Evolutionary conservation across 306 rosid genomes (phyloP).

Genomic region (Ammopiptanthus mongolicus): DNA sequence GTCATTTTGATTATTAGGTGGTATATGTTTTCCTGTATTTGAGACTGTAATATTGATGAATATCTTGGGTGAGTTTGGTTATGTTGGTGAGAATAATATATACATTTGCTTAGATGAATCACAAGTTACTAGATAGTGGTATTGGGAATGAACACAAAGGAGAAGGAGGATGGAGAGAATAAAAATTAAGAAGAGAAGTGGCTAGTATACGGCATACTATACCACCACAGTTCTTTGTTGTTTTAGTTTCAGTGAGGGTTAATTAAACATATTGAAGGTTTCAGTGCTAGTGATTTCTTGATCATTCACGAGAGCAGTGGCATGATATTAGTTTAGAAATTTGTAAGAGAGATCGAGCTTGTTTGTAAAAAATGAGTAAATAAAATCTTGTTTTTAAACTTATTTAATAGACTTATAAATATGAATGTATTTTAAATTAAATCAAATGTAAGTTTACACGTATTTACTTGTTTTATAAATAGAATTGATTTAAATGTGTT

Average conservation of each 20-base stretch:
- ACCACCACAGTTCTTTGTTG: no score
- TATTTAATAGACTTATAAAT: no score
- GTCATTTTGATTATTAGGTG: neutral
- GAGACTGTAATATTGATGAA: conserved; percentile 39
- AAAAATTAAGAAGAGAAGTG: no score
- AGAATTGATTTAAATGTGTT: no score
- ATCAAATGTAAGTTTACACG: no score
- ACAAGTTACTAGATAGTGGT: neutral
- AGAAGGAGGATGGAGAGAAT: neutral
- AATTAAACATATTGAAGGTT: neutral
- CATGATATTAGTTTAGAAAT: no score
- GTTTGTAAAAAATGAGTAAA: no score
- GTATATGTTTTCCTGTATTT: conserved; percentile 8
- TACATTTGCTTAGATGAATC: neutral
- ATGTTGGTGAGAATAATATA: neutral
- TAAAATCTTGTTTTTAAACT: no score
- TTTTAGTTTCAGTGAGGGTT: neutral
- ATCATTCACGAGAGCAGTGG: neutral
- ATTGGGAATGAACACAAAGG: neutral
- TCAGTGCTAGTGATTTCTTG: neutral
- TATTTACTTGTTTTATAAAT: no score
- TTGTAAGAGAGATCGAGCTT: no score
- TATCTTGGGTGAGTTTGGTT: conserved; percentile 28
- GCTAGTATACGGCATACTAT: no score
- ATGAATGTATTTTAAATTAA: no score